These are phyloP conservation scores for Euphorbia peplus DNA, from an alignment of 345 rosid genomes.

Conservation along the genomic window DNA sequence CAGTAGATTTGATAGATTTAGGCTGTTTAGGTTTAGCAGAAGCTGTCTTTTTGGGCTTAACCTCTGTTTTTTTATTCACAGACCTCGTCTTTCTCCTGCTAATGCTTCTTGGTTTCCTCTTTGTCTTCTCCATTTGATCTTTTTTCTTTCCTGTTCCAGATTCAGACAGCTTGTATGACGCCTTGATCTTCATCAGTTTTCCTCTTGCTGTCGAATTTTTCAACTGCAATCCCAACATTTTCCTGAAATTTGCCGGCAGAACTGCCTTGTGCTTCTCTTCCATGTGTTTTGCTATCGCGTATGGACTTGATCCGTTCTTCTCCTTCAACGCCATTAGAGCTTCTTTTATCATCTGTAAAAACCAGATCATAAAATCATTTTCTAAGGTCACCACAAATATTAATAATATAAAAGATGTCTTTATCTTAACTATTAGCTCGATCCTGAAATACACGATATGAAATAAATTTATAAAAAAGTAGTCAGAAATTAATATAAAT, in stretches of 20 bases:
- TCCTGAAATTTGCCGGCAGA: conserved; percentile 65
- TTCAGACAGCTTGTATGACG: conserved; percentile 69
- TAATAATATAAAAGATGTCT: no score
- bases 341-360: conserved; percentile 73
- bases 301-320: conserved; percentile 77
- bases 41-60: conserved; percentile 33
- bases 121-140: not conserved
- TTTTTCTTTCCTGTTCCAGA: conserved; percentile 18
- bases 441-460: no score
- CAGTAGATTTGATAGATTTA: conserved; percentile 40
- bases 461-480: no score
- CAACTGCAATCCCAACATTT: conserved; percentile 56
- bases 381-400: no score
- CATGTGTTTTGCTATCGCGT: conserved; percentile 77
- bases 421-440: no score
- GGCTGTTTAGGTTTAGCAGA: conserved; percentile 46
- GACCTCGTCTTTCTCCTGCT: conserved; percentile 32
- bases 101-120: conserved; percentile 7
- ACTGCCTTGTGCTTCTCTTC: conserved; percentile 68
- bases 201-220: conserved; percentile 66
- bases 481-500: no score
- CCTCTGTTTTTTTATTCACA: conserved; percentile 35
- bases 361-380: no score
- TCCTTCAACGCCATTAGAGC: conserved; percentile 60
- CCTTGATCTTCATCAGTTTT: conserved; percentile 73